phyloP scores from a whole-genome alignment of 179 eudicot species.

The Corrigiola litoralis region DNA sequence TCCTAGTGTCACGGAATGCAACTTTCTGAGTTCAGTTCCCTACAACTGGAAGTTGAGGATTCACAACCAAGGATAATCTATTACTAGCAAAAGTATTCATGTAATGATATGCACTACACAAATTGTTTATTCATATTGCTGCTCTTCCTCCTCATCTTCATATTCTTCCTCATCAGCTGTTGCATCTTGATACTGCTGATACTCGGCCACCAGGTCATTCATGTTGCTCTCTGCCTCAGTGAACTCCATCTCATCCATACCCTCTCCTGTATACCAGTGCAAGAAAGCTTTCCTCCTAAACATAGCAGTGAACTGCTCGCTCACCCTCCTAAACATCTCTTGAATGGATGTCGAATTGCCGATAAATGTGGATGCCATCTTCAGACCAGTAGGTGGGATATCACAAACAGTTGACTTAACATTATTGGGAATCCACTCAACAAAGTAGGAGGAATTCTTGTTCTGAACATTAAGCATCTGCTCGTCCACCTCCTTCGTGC shows the following conservation, averaged over 20 bases:
- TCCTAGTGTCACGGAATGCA: constrained; percentile 12
- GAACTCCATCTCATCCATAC: constrained; percentile 55
- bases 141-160: constrained; percentile 48
- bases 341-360: constrained; percentile 47
- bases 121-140: constrained; percentile 19
- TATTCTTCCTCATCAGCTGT: constrained; percentile 60
- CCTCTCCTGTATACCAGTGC: constrained; percentile 57
- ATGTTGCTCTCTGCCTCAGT: constrained; percentile 48
- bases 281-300: constrained; percentile 65
- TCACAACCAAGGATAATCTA: constrained; percentile 5
- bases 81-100: neutral
- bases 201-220: constrained; percentile 64
- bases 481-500: constrained; percentile 45
- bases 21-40: constrained; percentile 10
- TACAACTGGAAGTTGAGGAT: constrained; percentile 40
- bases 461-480: constrained; percentile 61
- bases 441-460: constrained; percentile 63
- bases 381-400: constrained; percentile 46
- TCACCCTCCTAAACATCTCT: constrained; percentile 63
- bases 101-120: neutral
- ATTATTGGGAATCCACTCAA: constrained; percentile 61
- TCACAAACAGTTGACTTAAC: constrained; percentile 57
- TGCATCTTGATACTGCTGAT: constrained; percentile 66
- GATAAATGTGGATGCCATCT: constrained; percentile 43
- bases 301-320: constrained; percentile 67